A percentile compares a stretch with the other conserved stretches of the same genome.
These are phyloP conservation scores for Fusarium napiforme DNA, from an alignment of 2,329 filamentous ascomycete species.

Conservation along the genomic window DNA sequence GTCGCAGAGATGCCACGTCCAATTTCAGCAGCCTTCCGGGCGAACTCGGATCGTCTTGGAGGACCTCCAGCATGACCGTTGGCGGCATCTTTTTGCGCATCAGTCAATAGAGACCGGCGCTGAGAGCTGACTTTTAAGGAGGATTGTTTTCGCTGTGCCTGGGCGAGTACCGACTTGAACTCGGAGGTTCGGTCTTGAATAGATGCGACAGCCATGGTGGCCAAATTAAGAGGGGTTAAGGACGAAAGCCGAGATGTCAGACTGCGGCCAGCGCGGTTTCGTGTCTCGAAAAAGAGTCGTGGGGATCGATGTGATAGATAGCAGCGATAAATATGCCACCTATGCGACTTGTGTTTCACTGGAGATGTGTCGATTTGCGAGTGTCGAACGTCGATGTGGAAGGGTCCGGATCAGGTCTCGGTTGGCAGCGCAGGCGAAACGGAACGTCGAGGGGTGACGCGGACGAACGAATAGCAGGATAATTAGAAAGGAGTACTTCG, in stretches of 20 bases:
- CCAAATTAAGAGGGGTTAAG: conserved; percentile 27
- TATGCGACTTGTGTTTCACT: conserved; percentile 18
- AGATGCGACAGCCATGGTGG: conserved; percentile 72
- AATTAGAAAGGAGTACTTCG: conserved; percentile 27
- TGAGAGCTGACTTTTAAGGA: conserved; percentile 81
- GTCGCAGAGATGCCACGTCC: conserved; percentile 90
- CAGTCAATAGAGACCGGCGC: conserved; percentile 81
- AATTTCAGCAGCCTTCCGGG: conserved; percentile 89
- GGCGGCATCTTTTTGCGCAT: conserved; percentile 74
- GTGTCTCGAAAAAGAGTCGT: conserved; percentile 28
- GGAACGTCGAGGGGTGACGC: conserved; percentile 21
- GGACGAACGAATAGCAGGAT: conserved; percentile 29
- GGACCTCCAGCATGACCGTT: conserved; percentile 59
- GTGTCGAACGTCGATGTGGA: conserved; percentile 15
- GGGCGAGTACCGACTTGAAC: conserved; percentile 89
- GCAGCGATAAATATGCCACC: conserved; percentile 7
- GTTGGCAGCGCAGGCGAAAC: conserved; percentile 19
- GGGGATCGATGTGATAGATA: not conserved
- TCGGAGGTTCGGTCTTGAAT: conserved; percentile 97
- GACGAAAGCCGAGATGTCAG: conserved; percentile 31
- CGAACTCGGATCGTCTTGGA: conserved; percentile 86
- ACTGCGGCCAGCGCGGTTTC: conserved; percentile 52
- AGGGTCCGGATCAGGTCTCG: conserved; percentile 32
- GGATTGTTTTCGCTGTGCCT: conserved; percentile 83
- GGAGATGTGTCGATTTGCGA: conserved; percentile 1